Base-by-base conservation (phyloP, 345 rosid species). In the Dipteronia dyeriana region DNA sequence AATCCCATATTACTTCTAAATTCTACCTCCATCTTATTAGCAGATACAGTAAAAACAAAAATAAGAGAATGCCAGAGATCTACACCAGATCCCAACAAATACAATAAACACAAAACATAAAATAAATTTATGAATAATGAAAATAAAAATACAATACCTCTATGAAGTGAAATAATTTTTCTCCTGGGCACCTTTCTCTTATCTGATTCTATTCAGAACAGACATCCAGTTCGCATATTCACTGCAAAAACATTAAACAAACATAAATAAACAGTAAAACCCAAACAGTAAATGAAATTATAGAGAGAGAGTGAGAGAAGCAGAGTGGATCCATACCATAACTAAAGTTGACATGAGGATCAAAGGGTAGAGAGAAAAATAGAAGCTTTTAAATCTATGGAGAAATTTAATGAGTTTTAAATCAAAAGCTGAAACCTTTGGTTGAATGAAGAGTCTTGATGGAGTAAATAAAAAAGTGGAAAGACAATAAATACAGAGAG, bases 31-130 rank as follows among this genome's bases (percentile, higher is more conserved):
- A 59, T 70, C 67, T 22, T 20, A 51, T 38, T 66, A 57, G 17
- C 39, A 70, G 69, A 67, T 26, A 49, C 13, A 62, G 82, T 61
- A 72, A 65, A 71, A 82, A 78, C 72, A 81, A 82, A 74, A 85
- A 76, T 22, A 39, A 76, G 69, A 67, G 83, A 84, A 72, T 76
- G 74, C 41, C 39, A 75, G 75, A 63, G 84, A 81, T 82, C 84
- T 74, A 59, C 59, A 74, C 43, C 86, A 84, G 86, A 82, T 80
- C 88, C 86, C 81, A 80, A 68, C 76, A 83, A 19, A 69, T 14
- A 75, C n/a, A 73, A 73, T 47, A 73, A 65, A 25, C 71, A 51
- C 59, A 47, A 49, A 68, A 66, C 14, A 0, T 22, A 68, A 68
- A 63, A n/a, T 34, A 61, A 29, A 57, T 45, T 41, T 41, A 68